Conservation (phyloP, 31 red algal genomes). For the Asparagopsis taxiformis region DNA sequence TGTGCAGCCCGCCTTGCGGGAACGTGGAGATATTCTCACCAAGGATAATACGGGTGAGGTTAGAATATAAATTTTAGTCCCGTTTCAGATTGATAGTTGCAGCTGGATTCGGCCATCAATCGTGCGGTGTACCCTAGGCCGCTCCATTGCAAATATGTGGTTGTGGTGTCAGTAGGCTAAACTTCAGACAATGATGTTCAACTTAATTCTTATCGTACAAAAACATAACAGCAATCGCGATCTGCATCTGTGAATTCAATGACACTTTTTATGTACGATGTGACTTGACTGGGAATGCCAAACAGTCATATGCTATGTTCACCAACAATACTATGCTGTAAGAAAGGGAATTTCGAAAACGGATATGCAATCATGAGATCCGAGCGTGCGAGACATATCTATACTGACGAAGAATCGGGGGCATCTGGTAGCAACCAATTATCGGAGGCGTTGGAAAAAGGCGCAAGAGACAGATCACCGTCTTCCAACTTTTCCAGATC, state of each 20-base stretch:
- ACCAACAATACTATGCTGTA: slow-evolving; percentile 1
- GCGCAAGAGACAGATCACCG: slow-evolving; percentile 27
- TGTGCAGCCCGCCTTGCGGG: slow-evolving; percentile 52
- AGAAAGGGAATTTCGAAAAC: too few species aligned
- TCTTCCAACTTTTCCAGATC: slow-evolving; percentile 32
- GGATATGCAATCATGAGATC: too few species aligned
- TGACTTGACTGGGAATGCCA: not conserved
- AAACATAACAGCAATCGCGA: too few species aligned
- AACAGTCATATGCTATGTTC: slow-evolving; percentile 1
- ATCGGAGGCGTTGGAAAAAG: slow-evolving; percentile 18
- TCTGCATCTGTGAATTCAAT: not conserved
- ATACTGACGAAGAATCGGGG: too few species aligned
- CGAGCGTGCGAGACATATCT: too few species aligned
- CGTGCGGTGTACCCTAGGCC: too few species aligned
- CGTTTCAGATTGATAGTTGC: not conserved
- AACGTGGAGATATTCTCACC: too few species aligned
- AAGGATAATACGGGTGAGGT: slow-evolving; percentile 16
- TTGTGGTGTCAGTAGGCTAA: too few species aligned
- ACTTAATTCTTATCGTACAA: too few species aligned
- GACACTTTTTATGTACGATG: not conserved
- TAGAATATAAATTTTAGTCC: slow-evolving; percentile 6
- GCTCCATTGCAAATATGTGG: too few species aligned
- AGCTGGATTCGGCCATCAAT: slow-evolving; percentile 1
- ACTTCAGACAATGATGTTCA: too few species aligned
- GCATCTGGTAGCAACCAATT: not conserved